Evolutionary conservation across 345 rosid genomes (phyloP).

Genomic region (Erysimum cheiranthoides): DNA sequence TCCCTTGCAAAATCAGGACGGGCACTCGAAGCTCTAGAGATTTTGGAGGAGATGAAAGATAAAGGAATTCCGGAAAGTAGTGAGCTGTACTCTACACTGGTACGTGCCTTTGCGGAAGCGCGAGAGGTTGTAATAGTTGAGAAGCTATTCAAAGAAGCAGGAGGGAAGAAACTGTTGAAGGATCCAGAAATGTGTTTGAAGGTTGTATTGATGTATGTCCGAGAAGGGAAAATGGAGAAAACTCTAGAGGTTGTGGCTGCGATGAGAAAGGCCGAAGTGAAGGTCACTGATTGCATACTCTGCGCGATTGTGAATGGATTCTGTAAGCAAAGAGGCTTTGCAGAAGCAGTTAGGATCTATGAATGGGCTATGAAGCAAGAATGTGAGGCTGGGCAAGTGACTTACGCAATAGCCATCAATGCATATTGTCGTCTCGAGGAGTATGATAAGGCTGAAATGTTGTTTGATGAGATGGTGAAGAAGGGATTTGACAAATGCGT

Average conservation of each 20-base stretch:
- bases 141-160: slow-evolving; percentile 71
- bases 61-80: slow-evolving; percentile 55
- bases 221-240: slow-evolving; percentile 64
- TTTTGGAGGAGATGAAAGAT: slow-evolving; percentile 59
- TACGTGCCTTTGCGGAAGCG: slow-evolving; percentile 58
- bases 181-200: slow-evolving; percentile 79
- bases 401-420: slow-evolving; percentile 76
- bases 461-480: slow-evolving; percentile 69
- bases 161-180: slow-evolving; percentile 53
- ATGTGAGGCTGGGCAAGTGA: slow-evolving; percentile 85
- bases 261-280: slow-evolving; percentile 57
- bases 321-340: slow-evolving; percentile 65
- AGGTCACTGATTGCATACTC: slow-evolving; percentile 74
- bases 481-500: slow-evolving; percentile 77
- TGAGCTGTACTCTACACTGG: slow-evolving; percentile 61
- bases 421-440: slow-evolving; percentile 65
- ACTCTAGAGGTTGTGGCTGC: slow-evolving; percentile 60
- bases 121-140: slow-evolving; percentile 51
- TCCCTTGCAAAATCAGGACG: slow-evolving; percentile 69
- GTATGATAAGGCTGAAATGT: slow-evolving; percentile 64
- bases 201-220: slow-evolving; percentile 71
- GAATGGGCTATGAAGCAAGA: slow-evolving; percentile 57
- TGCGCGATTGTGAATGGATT: slow-evolving; percentile 79
- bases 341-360: slow-evolving; percentile 57
- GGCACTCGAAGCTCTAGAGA: slow-evolving; percentile 68